These are phyloP conservation scores for Scheffersomyces segobiensis DNA, from an alignment of 1,139 yeast species.

Conservation along the genomic window DNA sequence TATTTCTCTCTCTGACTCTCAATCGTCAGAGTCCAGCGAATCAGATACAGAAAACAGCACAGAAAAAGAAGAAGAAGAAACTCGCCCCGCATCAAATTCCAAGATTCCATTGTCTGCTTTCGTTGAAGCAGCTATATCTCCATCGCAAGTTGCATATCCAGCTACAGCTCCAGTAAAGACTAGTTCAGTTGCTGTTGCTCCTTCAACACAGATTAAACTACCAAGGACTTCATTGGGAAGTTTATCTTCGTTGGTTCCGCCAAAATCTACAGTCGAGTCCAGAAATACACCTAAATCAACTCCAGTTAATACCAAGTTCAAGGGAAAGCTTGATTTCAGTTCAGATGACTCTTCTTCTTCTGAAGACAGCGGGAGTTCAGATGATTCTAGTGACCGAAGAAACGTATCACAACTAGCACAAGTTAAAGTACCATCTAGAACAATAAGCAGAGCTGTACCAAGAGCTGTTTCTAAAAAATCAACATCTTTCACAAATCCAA, in stretches of 20 bases:
- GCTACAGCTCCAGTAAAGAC: neutral
- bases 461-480: neutral
- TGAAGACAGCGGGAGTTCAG: neutral
- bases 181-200: neutral
- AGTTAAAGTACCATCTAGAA: neutral
- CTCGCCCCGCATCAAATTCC: neutral
- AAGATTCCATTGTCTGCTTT: neutral
- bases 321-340: slow-evolving; percentile 5
- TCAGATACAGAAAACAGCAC: neutral
- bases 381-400: neutral
- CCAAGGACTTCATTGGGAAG: neutral
- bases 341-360: slow-evolving; percentile 5
- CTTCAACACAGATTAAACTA: neutral
- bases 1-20: neutral
- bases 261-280: slow-evolving; percentile 3
- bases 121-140: neutral
- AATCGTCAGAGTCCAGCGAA: neutral
- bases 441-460: neutral
- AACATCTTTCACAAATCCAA: neutral
- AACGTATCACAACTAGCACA: neutral
- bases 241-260: neutral
- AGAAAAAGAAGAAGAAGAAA: neutral
- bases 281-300: neutral
- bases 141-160: neutral
- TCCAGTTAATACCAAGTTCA: slow-evolving; percentile 1